Percentiles rank a stretch among this genome's conserved stretches.
Evolutionary conservation across 2,329 filamentous ascomycete genomes (phyloP).

Genomic region (Xylariaceae sp.): DNA sequence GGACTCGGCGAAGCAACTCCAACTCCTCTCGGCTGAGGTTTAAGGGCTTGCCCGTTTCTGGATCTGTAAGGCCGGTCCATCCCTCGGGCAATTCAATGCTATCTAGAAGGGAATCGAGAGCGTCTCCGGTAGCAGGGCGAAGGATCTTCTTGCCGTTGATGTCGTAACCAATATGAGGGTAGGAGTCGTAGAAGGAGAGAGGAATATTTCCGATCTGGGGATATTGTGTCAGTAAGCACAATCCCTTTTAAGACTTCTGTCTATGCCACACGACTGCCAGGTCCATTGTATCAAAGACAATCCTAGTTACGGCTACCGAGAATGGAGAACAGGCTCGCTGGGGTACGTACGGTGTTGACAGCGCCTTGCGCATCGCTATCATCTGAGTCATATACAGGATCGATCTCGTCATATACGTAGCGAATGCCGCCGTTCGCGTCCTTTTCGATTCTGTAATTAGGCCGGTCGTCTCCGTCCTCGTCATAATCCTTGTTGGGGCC

Average conservation of each 20-base stretch:
- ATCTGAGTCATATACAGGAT: constrained; percentile 95
- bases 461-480: constrained; percentile 36
- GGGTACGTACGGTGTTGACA: constrained; percentile 68
- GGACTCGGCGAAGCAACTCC: constrained; percentile 85
- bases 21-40: constrained; percentile 87
- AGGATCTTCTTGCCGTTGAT: constrained; percentile 99
- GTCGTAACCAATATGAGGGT: constrained; percentile 97
- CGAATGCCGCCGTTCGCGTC: constrained; percentile 91
- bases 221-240: constrained; percentile 5
- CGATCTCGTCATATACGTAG: constrained; percentile 92
- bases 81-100: constrained; percentile 97
- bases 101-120: constrained; percentile 89
- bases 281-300: not conserved
- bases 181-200: constrained; percentile 93
- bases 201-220: constrained; percentile 84
- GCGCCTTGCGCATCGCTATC: constrained; percentile 83
- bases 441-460: constrained; percentile 65
- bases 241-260: not conserved
- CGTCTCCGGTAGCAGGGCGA: constrained; percentile 92
- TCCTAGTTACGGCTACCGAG: not conserved
- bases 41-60: constrained; percentile 89
- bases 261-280: not conserved
- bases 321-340: not conserved
- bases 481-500: constrained; percentile 47
- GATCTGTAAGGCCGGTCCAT: constrained; percentile 95